Conservation (phyloP, 148 eudicot genomes). For the Fallopia convolvulus region DNA sequence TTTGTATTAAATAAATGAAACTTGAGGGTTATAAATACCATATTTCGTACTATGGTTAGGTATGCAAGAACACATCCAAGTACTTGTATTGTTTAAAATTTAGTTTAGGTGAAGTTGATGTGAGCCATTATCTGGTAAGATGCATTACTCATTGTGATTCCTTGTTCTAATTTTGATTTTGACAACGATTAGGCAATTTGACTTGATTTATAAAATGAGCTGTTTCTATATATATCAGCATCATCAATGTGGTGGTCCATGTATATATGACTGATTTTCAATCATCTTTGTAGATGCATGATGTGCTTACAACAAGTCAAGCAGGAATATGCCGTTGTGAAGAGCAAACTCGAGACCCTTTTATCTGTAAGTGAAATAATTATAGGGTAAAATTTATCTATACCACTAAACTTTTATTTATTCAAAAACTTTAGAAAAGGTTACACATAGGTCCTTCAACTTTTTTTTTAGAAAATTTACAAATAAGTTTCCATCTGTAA, state of each 20-base stretch:
- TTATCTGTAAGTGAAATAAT: background rate
- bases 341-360: background rate
- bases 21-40: background rate
- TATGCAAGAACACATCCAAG: background rate
- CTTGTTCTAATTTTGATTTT: background rate
- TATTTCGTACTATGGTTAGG: slow-evolving; percentile 3
- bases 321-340: background rate
- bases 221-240: background rate
- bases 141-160: background rate
- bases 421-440: too few species aligned
- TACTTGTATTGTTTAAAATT: background rate
- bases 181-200: background rate
- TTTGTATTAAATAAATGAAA: background rate
- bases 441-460: too few species aligned
- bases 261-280: background rate
- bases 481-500: too few species aligned
- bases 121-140: background rate
- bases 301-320: slow-evolving; percentile 1
- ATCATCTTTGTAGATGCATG: background rate
- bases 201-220: background rate
- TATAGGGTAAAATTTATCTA: too few species aligned
- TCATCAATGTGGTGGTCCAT: background rate
- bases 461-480: too few species aligned
- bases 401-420: too few species aligned
- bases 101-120: background rate